Base-by-base conservation (phyloP, 2,329 filamentous ascomycete species). In the Pseudodiploospora longispora region DNA sequence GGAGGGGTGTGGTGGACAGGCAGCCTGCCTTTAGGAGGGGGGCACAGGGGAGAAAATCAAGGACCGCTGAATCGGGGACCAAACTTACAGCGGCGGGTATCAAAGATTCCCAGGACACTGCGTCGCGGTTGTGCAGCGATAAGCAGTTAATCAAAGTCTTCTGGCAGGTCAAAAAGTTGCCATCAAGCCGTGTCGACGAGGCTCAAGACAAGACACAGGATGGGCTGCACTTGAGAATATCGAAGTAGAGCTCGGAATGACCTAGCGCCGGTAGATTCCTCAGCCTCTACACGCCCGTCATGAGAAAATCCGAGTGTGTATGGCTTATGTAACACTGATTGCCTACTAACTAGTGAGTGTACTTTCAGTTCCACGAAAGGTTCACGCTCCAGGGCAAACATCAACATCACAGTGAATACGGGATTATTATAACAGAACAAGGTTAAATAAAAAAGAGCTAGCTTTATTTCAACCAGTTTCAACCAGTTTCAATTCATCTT, bases 251-350 rank as follows among this genome's bases (percentile, higher is more conserved):
- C 52, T 51, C 44, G 42, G 42, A 55, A 54, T 50, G 46, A 48
- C 43, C 41, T 57, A 56, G 54, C 51, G 52, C 43, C 52, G 47
- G 46, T 47, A 53, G 46, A 50, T 44, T 51, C 51, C 48, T 45
- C 49, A 47, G 40, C 50, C 48, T 43, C 39, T 37, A 33, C 38
- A 36, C 40, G 41, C 43, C 40, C 37, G 44, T 40, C 35, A 43
- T 34, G 41, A 50, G 47, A 49, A 48, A 47, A 48, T 48, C 48
- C 19, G 36, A 27, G 34, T 49, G 43, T 51, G 50, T 52, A 46
- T 31, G 36, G 47, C 44, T 52, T 52, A 53, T 43, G 44, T 49
- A 47, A 53, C 36, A 12, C 30, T 4, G 19, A 2, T 19, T 19
- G 19, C 19, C 19, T 19, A 19, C 19, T 19, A 19, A 19, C 19